Conservation (phyloP, 225 moss, liverwort and hornwort species). For the Pleurozium schreberi region DNA sequence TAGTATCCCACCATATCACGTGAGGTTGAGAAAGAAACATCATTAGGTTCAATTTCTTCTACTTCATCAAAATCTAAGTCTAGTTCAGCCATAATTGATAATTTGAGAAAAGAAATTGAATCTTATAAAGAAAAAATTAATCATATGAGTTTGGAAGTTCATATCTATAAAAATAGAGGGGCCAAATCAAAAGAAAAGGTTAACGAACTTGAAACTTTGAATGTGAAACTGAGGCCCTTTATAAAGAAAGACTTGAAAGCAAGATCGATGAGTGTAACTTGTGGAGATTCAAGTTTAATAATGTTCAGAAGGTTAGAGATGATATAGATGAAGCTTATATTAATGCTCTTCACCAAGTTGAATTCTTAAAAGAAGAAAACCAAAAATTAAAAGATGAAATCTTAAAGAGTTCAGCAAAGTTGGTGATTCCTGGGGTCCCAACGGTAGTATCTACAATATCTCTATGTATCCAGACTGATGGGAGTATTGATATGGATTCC, state of each 20-base stretch:
- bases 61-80: background rate
- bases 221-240: background rate
- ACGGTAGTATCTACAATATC: background rate
- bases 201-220: background rate
- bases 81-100: background rate
- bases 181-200: no score
- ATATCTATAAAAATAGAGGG: no score
- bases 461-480: background rate
- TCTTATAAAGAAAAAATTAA: background rate
- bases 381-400: background rate
- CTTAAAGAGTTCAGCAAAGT: background rate
- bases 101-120: background rate
- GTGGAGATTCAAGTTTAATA: background rate
- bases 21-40: no score
- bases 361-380: background rate
- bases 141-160: no score
- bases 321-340: background rate
- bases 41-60: background rate
- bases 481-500: background rate
- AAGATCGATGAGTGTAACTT: background rate
- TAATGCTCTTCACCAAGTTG: background rate
- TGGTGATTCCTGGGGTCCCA: background rate
- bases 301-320: background rate
- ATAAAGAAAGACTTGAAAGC: background rate
- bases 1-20: no score